Evolutionary conservation across 2,329 filamentous ascomycete species (phyloP), one percentile per base, ranked within the genome.

Genomic region (Thermoascus crustaceus): DNA sequence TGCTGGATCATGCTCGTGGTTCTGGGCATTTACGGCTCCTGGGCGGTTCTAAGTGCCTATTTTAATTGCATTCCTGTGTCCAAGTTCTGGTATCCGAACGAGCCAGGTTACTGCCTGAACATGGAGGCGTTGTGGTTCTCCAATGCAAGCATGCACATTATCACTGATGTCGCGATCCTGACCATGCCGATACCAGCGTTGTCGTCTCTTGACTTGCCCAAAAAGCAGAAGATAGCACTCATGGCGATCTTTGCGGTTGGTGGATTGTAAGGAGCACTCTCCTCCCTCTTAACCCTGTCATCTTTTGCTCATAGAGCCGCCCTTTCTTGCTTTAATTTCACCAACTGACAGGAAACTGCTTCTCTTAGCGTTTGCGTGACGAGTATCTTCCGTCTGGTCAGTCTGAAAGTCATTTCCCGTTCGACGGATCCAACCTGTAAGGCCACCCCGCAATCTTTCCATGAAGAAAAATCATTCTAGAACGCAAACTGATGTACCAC

Each of bases 131-230:
- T 70, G 23, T 69, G 66, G 66, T 54, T 61, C 38, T 64, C 61
- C 2, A 67, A 66, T 21, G 64, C 66, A 0, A 53, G 51, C 8
- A 56, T 67, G 47, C 61, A 68, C 35, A 69, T 69, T 14, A 39
- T 54, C 4, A 62, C 67, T 3, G 67, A 70, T 39, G 43, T 70
- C 11, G 50, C 54, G 1, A 60, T 69, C 9, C 44, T 70, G 4
- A 32, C 63, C n/a, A 55, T 71, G 18, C 68, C 67, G 0, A 60
- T 71, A 24, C 65, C 64, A 3, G 58, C 62, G 5, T 50, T 69
- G 11, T 43, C 50, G 3, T 46, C 51, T 2, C 52, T 71, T 5
- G 56, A 61, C 17, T 46, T 71, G 3, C 65, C 67, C 0, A 48
- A 42, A 19, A 62, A 49, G 35, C 65, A 71, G 42, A 69, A 62